Evolutionary conservation across 2,329 filamentous ascomycete genomes (phyloP).

Genomic region (Monilinia aucupariae): DNA sequence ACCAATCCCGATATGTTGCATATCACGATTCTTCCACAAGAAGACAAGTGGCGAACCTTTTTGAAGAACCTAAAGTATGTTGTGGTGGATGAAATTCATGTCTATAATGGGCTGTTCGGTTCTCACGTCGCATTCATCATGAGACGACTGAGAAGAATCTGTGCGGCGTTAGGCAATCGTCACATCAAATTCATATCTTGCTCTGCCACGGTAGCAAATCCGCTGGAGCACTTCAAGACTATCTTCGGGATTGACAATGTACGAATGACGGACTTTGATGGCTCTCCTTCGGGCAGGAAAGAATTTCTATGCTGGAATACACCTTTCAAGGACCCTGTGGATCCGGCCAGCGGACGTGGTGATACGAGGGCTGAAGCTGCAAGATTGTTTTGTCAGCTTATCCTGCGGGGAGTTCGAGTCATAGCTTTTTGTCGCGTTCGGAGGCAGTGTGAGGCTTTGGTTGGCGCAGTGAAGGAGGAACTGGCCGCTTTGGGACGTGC

Average conservation of each 20-base stretch:
- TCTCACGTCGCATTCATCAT: constrained; percentile 94
- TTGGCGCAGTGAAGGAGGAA: constrained; percentile 74
- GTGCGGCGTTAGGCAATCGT: constrained; percentile 81
- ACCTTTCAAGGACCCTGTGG: constrained; percentile 81
- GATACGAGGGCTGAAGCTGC: constrained; percentile 82
- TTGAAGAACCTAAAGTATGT: constrained; percentile 86
- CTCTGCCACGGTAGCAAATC: constrained; percentile 93
- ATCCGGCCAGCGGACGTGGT: constrained; percentile 80
- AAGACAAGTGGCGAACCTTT: constrained; percentile 82
- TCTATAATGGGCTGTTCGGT: constrained; percentile 92
- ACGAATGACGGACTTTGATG: constrained; percentile 79
- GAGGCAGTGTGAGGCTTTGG: constrained; percentile 79
- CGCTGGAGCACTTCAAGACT: constrained; percentile 81
- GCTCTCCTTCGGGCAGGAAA: constrained; percentile 85
- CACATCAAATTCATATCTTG: constrained; percentile 89
- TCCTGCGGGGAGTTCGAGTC: constrained; percentile 80
- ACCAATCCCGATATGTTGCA: constrained; percentile 99
- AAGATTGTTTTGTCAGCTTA: constrained; percentile 80
- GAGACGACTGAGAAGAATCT: constrained; percentile 79
- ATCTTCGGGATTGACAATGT: constrained; percentile 88
- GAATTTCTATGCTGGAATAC: constrained; percentile 99
- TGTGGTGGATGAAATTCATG: constrained; percentile 86
- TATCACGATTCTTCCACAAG: constrained; percentile 85
- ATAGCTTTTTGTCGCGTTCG: constrained; percentile 90
- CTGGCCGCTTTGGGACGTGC: constrained; percentile 65